A percentile compares a stretch with the other conserved stretches of the same genome.
These are phyloP conservation scores for Yarrowia yakushimensis DNA, from an alignment of 805 yeast species.

Conservation along the genomic window DNA sequence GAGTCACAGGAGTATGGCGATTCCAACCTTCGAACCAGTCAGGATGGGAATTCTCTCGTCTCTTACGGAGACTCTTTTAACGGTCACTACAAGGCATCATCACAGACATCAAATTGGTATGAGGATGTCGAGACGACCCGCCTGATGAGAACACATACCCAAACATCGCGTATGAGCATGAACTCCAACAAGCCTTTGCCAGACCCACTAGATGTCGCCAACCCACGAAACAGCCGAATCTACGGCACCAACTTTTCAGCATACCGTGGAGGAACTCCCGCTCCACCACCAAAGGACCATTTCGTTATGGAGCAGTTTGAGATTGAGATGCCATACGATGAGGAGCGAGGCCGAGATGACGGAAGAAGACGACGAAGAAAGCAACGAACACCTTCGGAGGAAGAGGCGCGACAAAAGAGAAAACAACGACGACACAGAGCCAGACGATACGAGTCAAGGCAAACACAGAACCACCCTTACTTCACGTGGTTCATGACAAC, in stretches of 20 bases:
- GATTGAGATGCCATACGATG: slow-evolving; percentile 8
- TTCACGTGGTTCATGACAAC: slow-evolving; percentile 34
- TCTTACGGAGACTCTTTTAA: slow-evolving; percentile 13
- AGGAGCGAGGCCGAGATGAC: not conserved
- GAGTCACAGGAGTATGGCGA: slow-evolving; percentile 18
- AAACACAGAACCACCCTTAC: slow-evolving; percentile 33
- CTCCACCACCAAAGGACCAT: slow-evolving; percentile 13
- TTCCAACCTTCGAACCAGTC: slow-evolving; percentile 2
- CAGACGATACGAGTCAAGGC: slow-evolving; percentile 9
- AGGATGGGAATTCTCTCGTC: slow-evolving; percentile 5
- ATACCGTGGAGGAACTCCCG: slow-evolving; percentile 18
- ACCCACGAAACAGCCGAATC: slow-evolving; percentile 8
- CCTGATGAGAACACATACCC: slow-evolving; percentile 15
- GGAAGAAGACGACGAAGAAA: slow-evolving; percentile 16
- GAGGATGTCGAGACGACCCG: slow-evolving; percentile 19
- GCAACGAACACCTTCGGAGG: slow-evolving; percentile 10
- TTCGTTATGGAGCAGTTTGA: slow-evolving; percentile 18
- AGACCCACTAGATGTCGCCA: slow-evolving; percentile 11
- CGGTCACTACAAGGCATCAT: slow-evolving; percentile 7
- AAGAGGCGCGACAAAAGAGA: slow-evolving; percentile 14
- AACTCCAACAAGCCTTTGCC: slow-evolving; percentile 21
- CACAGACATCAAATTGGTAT: slow-evolving; percentile 4
- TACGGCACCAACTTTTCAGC: slow-evolving; percentile 22
- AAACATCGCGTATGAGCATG: not conserved
- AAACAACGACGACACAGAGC: slow-evolving; percentile 17